Evolutionary conservation across 192 early-diverging fungal genomes (phyloP).

Genomic region (Coemansia sp.): DNA sequence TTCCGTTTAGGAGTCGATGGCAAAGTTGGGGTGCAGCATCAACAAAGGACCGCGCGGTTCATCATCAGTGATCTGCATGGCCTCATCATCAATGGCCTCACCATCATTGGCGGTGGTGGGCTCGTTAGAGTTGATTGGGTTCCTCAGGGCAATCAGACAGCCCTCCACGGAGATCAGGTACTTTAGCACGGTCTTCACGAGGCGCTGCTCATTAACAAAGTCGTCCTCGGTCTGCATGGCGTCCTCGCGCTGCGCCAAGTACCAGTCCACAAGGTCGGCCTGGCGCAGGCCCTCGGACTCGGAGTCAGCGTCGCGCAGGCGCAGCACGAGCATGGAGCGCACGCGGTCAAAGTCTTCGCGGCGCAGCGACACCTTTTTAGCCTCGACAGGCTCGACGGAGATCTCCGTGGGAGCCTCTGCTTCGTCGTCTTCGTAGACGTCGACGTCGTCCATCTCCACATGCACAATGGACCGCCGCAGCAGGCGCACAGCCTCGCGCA

Average conservation of each 20-base stretch:
- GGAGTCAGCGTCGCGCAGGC: constrained; percentile 24
- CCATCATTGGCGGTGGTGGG: too few species aligned
- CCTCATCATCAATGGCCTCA: neutral
- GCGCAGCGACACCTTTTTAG: constrained; percentile 57
- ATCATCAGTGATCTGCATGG: neutral
- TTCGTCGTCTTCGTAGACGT: constrained; percentile 57
- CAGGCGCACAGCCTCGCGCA: constrained; percentile 81
- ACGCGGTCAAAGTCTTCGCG: constrained; percentile 60
- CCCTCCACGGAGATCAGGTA: constrained; percentile 66
- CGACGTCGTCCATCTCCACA: constrained; percentile 76
- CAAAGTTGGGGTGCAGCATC: constrained; percentile 56
- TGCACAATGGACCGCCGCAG: constrained; percentile 88
- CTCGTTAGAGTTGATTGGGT: neutral
- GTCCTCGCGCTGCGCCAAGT: constrained; percentile 67
- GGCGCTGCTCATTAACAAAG: constrained; percentile 57
- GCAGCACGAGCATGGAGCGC: constrained; percentile 54
- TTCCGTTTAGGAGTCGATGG: constrained; percentile 26
- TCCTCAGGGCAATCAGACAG: constrained; percentile 47
- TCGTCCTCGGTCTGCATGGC: constrained; percentile 63
- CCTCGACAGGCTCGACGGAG: constrained; percentile 8
- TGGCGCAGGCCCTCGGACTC: constrained; percentile 53
- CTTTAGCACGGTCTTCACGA: constrained; percentile 67
- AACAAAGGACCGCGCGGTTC: constrained; percentile 28
- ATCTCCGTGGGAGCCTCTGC: constrained; percentile 23
- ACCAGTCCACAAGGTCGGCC: constrained; percentile 68